Percentiles rank a stretch among this genome's conserved stretches.
phyloP scores from a whole-genome alignment of 805 yeast genomes.

The Wickerhamomyces strasburgensis region DNA sequence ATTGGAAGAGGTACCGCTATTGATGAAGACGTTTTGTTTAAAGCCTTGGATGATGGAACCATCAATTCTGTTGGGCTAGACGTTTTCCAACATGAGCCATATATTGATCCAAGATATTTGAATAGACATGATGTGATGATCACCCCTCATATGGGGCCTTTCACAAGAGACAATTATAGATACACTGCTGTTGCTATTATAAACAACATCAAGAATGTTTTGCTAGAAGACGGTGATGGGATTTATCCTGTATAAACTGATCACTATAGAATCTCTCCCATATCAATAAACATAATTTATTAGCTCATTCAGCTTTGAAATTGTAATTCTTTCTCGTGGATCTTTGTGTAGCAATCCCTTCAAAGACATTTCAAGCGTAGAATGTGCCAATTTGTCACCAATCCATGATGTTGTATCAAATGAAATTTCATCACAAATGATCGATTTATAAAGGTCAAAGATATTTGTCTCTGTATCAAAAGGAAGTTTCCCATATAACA shows the following conservation, averaged over 20 bases:
- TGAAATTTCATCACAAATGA: background rate
- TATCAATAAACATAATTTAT: no score
- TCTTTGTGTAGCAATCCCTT: background rate
- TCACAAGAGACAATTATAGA: constrained; percentile 52
- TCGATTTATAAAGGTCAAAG: background rate
- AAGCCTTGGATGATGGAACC: constrained; percentile 55
- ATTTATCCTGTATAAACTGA: constrained; percentile 7
- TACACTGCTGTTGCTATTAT: constrained; percentile 49
- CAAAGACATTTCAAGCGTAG: background rate
- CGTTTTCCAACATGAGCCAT: constrained; percentile 64
- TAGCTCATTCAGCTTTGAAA: background rate
- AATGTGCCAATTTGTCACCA: no score
- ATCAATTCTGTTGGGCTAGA: constrained; percentile 67
- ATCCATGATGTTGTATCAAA: background rate
- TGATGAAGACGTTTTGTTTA: constrained; percentile 60
- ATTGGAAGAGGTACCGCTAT: constrained; percentile 72
- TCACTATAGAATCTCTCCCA: no score
- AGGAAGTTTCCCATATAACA: constrained; percentile 6
- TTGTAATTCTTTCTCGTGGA: background rate
- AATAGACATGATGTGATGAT: constrained; percentile 54
- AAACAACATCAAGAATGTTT: constrained; percentile 35
- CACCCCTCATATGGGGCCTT: constrained; percentile 67
- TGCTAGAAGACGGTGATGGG: constrained; percentile 15
- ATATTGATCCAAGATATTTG: constrained; percentile 42
- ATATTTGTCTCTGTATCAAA: constrained; percentile 2